Conservation (phyloP, 228 moss, liverwort and hornwort species). For the Sphagnum fallax region DNA sequence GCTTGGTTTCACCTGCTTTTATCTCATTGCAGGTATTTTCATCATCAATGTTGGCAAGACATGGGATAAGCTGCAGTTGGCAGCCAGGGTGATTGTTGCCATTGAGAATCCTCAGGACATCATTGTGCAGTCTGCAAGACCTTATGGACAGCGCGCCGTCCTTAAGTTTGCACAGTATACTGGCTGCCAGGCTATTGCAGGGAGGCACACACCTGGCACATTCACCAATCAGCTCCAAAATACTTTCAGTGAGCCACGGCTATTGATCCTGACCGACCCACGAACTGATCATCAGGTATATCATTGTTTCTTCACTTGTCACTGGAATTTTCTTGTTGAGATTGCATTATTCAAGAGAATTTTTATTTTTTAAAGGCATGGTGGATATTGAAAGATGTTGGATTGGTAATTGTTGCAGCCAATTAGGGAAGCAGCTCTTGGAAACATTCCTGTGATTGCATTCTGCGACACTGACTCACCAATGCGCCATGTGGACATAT, state of each 20-base stretch:
- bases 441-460: constrained; percentile 80
- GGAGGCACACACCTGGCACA: constrained; percentile 74
- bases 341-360: background rate
- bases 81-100: constrained; percentile 53
- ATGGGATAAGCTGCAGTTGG: constrained; percentile 65
- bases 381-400: background rate
- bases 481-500: constrained; percentile 64
- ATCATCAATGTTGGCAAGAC: constrained; percentile 60
- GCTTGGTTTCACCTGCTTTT: no score
- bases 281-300: constrained; percentile 74
- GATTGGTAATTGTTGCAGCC: constrained; percentile 32
- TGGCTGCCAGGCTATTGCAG: constrained; percentile 72
- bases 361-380: background rate
- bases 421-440: constrained; percentile 73
- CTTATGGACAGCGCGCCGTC: constrained; percentile 67
- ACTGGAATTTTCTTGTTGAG: background rate
- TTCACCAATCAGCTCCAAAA: constrained; percentile 78
- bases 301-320: background rate
- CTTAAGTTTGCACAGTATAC: constrained; percentile 80
- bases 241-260: constrained; percentile 69
- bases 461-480: constrained; percentile 81
- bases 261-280: constrained; percentile 59
- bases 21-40: constrained; percentile 23
- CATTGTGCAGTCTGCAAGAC: constrained; percentile 62
- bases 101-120: constrained; percentile 66